Base-by-base conservation (phyloP, 306 rosid genomes). In the Casuarina glauca region DNA sequence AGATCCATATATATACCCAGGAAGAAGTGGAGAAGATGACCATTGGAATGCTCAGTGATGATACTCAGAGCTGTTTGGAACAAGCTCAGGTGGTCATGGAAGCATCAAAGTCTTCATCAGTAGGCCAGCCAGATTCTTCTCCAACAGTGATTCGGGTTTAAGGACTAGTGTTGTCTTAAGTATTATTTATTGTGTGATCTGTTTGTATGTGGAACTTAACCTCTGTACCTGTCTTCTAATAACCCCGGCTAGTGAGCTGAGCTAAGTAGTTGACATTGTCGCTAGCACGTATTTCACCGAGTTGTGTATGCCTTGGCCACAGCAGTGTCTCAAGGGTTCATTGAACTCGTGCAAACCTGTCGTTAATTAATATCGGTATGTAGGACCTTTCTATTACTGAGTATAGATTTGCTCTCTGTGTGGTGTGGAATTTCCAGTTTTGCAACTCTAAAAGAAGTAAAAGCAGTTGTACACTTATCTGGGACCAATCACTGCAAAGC, bases 21-120 rank as follows among this genome's bases (percentile, higher is more conserved):
- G 97, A 92, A 86, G 98, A 94, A 86, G 97, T 94, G 76, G 98
- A 90, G 89, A 94, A 92, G 92, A 92, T 94, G 98, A 90, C 91
- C 13, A 66, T 87, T 44, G 96, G 95, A 81, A 78, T 92, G 86
- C 79, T 75, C 53, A 94, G 86, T 75, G 93, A 94, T 72, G 98
- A 92, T 67, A 90, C 88, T 9, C 97, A 90, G 66, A 94, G 97
- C 81, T 89, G 96, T 86, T 91, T 94, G 86, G 97, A 94, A 69
- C 90, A 94, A 79, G 88, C 93, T 66, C 92, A 95, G 4, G 80
- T 86, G 26, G 76, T 75, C 60, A 86, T 84, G 82, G 97, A 90
- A 79, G 88, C 84, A 26, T 94, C 98, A 2, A 94, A 94, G 79
- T 94, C 98, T 32, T 94, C 97, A 48, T 90, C 98, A 7, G 97